Percentiles rank a stretch among this genome's conserved stretches.
Evolutionary conservation across 805 yeast genomes (phyloP).

Genomic region (Priceomyces haplophilus): DNA sequence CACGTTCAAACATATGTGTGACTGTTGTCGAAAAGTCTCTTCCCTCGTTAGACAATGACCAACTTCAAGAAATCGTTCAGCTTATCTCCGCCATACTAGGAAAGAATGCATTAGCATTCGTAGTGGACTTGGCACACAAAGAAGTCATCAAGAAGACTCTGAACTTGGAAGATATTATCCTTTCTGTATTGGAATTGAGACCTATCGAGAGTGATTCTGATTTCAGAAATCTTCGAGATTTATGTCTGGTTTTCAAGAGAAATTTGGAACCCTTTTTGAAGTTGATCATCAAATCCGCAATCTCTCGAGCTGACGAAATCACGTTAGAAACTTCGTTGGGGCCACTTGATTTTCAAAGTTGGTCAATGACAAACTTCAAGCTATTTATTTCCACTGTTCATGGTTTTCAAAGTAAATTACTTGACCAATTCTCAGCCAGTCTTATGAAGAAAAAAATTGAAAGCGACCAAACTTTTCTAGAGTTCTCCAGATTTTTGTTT

Average conservation of each 20-base stretch:
- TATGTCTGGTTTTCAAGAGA: conserved; percentile 10
- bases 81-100: conserved; percentile 14
- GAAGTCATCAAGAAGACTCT: conserved; percentile 8
- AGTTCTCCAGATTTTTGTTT: conserved; percentile 21
- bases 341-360: conserved; percentile 19
- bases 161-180: conserved; percentile 14
- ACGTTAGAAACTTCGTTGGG: conserved; percentile 22
- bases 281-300: conserved; percentile 31
- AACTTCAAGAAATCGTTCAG: conserved; percentile 14
- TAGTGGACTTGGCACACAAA: conserved; percentile 15
- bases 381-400: conserved; percentile 32
- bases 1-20: conserved; percentile 12
- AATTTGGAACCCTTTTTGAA: conserved; percentile 30
- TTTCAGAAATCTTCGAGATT: conserved; percentile 16
- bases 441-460: conserved; percentile 18
- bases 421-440: conserved; percentile 24
- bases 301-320: conserved; percentile 22
- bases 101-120: conserved; percentile 16
- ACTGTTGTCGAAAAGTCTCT: conserved; percentile 10
- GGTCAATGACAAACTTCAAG: conserved; percentile 32
- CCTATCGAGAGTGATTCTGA: conserved; percentile 16
- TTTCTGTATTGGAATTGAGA: conserved; percentile 17
- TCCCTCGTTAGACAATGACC: conserved; percentile 7
- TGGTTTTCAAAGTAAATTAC: conserved; percentile 30
- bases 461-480: conserved; percentile 15